Base-by-base conservation (phyloP, 768 basidiomycete species). In the Lactifluus piperatus region DNA sequence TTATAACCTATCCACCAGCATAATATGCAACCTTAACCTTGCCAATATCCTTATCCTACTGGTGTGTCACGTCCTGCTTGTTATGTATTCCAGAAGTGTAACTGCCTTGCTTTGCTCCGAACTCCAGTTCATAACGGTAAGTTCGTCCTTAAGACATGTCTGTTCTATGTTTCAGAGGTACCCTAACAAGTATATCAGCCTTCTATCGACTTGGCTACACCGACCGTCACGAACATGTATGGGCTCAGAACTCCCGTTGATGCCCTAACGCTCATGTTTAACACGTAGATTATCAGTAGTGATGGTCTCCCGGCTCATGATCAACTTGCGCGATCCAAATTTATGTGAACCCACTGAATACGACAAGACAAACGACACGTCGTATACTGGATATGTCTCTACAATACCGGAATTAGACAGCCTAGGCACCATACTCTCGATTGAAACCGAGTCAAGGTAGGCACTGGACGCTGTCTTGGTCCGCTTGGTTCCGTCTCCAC, bases 271-370 rank as follows among this genome's bases (percentile, higher is more conserved):
- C 41, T 54, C 24, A 53, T n/a, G 11, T 26, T 20, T 20, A 1
- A 7, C 36, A 3, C 13, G 47, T 43, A 62, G 62, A 34, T 6
- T 62, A n/a, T 60, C 48, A 1, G 53, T 62, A 22, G 36, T 60
- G 30, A 49, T 62, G 62, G 14, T 62, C 32, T 47, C 62, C 6
- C 58, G 62, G 13, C 48, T 62, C 24, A 62, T 62, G 62, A 43
- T 62, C 39, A 60, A 55, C n/a, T 26, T 62, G 37, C 57, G 52
- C 46, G 61, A 62, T 20, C 57, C 61, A 44, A 44, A 20, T 5
- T 34, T 62, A 18, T 20, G 14, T 18, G 18, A 14, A 11, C 13
- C 46, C 14, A 27, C 13, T 16, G 48, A 29, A n/a, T 0, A 14
- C 16, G 45, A 51, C 26, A 39, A 18, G n/a, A 27, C 57, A 16